phyloP scores from a whole-genome alignment of 495 filamentous ascomycete species.

The Xylaria intraflava region DNA sequence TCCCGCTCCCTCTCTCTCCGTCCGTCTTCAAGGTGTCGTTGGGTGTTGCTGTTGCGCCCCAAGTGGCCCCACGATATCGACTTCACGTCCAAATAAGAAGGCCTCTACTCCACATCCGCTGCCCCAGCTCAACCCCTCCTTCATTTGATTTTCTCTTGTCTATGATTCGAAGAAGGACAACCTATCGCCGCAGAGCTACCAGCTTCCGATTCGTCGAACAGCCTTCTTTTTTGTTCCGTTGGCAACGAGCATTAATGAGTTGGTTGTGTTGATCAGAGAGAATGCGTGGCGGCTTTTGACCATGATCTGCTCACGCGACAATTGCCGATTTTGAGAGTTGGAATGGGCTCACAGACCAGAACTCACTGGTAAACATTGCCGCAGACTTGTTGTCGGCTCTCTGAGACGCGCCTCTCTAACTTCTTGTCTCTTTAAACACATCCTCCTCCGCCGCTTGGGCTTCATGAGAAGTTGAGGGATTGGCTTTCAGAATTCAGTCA shows the following conservation, averaged over 20 bases:
- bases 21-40: constrained; percentile 21
- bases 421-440: constrained; percentile 37
- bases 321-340: constrained; percentile 10
- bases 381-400: neutral
- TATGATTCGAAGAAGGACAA: constrained; percentile 21
- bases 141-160: constrained; percentile 23
- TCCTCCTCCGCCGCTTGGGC: neutral
- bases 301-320: constrained; percentile 10
- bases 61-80: constrained; percentile 31
- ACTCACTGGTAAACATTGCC: constrained; percentile 9
- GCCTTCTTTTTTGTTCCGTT: constrained; percentile 7
- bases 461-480: neutral
- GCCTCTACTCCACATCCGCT: constrained; percentile 29
- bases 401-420: constrained; percentile 2
- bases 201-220: constrained; percentile 17
- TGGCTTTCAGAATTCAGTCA: constrained; percentile 21
- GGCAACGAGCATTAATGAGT: constrained; percentile 9
- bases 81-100: constrained; percentile 30
- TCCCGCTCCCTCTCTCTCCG: neutral
- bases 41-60: constrained; percentile 16
- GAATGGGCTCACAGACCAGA: constrained; percentile 11
- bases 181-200: constrained; percentile 24
- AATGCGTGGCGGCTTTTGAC: constrained; percentile 10
- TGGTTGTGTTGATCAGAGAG: constrained; percentile 5
- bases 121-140: constrained; percentile 29